Evolutionary conservation across 805 yeast species (phyloP), one percentile per base, ranked within the genome.

Genomic region (Suhomyces kilbournensis): DNA sequence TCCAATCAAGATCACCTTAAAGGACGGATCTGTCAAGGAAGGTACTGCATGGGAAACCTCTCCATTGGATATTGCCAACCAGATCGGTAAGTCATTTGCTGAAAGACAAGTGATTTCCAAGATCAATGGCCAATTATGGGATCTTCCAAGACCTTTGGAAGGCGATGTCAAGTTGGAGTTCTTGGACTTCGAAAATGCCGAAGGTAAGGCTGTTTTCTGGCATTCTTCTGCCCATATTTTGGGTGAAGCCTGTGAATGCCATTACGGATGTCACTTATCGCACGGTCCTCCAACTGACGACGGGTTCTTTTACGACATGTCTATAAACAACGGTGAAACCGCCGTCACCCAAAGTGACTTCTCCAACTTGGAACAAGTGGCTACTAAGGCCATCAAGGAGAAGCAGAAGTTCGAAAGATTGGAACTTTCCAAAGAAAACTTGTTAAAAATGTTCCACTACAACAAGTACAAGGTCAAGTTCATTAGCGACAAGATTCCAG

Each of bases 181-280:
- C 64, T 82, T 90, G 67, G 97, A 92, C 68, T 94, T 94, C 64
- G 96, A 90, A 39, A 79, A 90, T 55, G 88, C 88, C n/a, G 97
- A 92, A 66, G 99, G 98, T 72, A 90, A 86, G 69, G 84, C 85
- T 59, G 98, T 93, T 34, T 94, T 94, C 76, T 94, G 99, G 99
- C 99, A 94, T 72, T 94, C 99, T 2, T 88, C 97, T 60, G 99
- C 99, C 49, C 99, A 94, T 74, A 93, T 94, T 51, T 77, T 94
- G 62, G 99, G 99, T 74, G 99, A 94, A 77, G 93, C 97, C 47
- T 88, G 97, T 77, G 99, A 94, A 76, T 87, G 97, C 71, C 94
- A 90, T 71, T 78, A 86, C 69, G 98, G 97, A 60, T 96, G 96
- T 59, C 97, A 93, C 70, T 83, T 94, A 59, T 74, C 78, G 28